phyloP scores from a whole-genome alignment of 1,284 basidiomycete species.

The Sanghuangporus sanghuang region DNA sequence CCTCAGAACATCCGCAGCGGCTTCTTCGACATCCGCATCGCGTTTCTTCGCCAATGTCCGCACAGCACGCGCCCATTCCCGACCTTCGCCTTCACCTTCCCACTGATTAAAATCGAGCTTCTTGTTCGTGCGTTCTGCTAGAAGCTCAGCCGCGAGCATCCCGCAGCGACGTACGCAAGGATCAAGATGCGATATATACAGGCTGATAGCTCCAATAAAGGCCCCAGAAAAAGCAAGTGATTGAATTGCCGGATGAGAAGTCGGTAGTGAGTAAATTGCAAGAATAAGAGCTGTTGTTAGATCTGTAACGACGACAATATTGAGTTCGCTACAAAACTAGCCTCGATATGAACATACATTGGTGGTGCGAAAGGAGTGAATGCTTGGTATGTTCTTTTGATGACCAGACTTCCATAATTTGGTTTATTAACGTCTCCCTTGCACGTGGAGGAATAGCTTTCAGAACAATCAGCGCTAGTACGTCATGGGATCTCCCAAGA shows the following conservation, averaged over 20 bases:
- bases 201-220: conserved; percentile 72
- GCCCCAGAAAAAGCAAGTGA: conserved; percentile 46
- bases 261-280: conserved; percentile 52
- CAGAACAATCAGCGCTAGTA: conserved; percentile 13
- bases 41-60: conserved; percentile 44
- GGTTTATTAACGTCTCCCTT: conserved; percentile 42
- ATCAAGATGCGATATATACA: conserved; percentile 79
- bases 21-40: conserved; percentile 43
- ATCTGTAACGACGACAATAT: conserved; percentile 35
- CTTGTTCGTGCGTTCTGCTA: conserved; percentile 57
- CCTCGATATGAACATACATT: conserved; percentile 41
- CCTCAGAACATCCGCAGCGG: conserved; percentile 15
- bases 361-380: conserved; percentile 64
- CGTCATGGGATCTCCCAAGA: not conserved
- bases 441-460: conserved; percentile 30
- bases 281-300: conserved; percentile 68
- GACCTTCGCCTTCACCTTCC: conserved; percentile 74
- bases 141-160: conserved; percentile 87
- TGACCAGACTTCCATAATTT: conserved; percentile 57
- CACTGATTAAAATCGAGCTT: conserved; percentile 78
- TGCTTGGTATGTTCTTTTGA: conserved; percentile 65
- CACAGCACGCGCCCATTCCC: conserved; percentile 57
- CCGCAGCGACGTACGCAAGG: conserved; percentile 79
- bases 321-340: not conserved
- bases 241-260: conserved; percentile 32